Conservation (phyloP, 2,329 filamentous ascomycete genomes). For the Thermoascus crustaceus region DNA sequence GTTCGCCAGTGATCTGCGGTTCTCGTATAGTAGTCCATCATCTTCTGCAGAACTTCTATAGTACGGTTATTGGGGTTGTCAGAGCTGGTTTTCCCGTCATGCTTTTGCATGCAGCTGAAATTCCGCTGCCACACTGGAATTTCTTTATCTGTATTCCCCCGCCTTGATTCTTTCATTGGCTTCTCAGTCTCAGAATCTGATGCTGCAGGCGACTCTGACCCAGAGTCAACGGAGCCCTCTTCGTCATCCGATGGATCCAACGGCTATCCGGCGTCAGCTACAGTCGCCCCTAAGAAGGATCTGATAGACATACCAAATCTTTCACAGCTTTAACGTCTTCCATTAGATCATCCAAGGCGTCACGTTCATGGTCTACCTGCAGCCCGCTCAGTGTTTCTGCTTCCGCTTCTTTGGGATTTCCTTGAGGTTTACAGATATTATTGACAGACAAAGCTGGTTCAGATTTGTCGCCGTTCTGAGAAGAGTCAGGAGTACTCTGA, state of each 20-base stretch:
- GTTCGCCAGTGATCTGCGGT: slow-evolving; percentile 71
- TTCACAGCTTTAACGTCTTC: slow-evolving; percentile 52
- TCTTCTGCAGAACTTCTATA: slow-evolving; percentile 67
- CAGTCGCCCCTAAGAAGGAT: slow-evolving; percentile 2
- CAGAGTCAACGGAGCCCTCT: slow-evolving; percentile 7
- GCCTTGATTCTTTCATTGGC: slow-evolving; percentile 9
- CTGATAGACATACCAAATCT: slow-evolving; percentile 40
- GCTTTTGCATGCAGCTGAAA: slow-evolving; percentile 54
- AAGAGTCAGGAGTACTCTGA: slow-evolving; percentile 10
- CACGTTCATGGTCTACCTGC: slow-evolving; percentile 21
- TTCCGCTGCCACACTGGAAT: slow-evolving; percentile 30
- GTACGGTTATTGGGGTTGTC: slow-evolving; percentile 66
- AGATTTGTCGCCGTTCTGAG: slow-evolving; percentile 8
- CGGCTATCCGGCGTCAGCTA: slow-evolving; percentile 22
- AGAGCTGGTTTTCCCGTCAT: slow-evolving; percentile 35
- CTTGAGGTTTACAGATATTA: too few relatives aligned
- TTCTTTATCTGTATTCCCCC: slow-evolving; percentile 3
- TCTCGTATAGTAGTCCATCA: slow-evolving; percentile 69
- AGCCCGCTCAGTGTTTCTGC: slow-evolving; percentile 7
- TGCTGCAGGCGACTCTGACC: slow-evolving; percentile 8
- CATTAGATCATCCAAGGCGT: slow-evolving; percentile 59
- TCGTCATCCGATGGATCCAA: slow-evolving; percentile 24
- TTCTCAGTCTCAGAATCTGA: slow-evolving; percentile 12
- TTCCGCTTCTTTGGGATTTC: too few relatives aligned
- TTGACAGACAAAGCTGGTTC: too few relatives aligned